phyloP scores from a whole-genome alignment of 2,329 filamentous ascomycete species.

The Fusarium gaditjirri region DNA sequence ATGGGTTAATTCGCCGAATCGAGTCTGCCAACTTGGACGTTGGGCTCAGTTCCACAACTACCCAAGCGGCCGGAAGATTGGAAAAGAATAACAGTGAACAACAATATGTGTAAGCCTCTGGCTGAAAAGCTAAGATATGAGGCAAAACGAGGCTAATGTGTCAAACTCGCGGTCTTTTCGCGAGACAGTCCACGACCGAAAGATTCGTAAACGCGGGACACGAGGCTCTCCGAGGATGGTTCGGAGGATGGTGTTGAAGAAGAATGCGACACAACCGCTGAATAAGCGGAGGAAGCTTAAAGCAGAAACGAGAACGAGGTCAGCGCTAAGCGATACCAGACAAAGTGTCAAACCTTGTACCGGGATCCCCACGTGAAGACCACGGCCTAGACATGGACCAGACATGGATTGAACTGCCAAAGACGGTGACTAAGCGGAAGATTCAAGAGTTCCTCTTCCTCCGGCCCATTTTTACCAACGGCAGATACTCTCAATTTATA shows the following conservation, averaged over 20 bases:
- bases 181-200: neutral
- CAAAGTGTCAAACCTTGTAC: neutral
- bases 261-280: slow-evolving; percentile 16
- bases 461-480: slow-evolving; percentile 7
- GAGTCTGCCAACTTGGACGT: neutral
- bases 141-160: neutral
- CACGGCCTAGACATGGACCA: neutral
- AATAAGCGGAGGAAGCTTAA: slow-evolving; percentile 14
- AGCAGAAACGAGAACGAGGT: neutral
- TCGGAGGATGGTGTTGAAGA: slow-evolving; percentile 6
- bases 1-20: neutral
- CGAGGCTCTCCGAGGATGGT: slow-evolving; percentile 5
- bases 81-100: neutral
- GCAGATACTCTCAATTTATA: neutral
- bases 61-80: neutral
- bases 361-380: neutral
- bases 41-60: neutral
- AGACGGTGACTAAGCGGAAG: slow-evolving; percentile 1
- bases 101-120: neutral
- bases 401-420: neutral
- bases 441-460: neutral
- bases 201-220: slow-evolving; percentile 10
- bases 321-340: neutral
- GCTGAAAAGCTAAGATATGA: neutral
- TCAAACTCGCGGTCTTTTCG: neutral